Percentiles rank a stretch among this genome's conserved stretches.
Conservation (phyloP, 441 rosid genomes). For the Pelargonium australe region DNA sequence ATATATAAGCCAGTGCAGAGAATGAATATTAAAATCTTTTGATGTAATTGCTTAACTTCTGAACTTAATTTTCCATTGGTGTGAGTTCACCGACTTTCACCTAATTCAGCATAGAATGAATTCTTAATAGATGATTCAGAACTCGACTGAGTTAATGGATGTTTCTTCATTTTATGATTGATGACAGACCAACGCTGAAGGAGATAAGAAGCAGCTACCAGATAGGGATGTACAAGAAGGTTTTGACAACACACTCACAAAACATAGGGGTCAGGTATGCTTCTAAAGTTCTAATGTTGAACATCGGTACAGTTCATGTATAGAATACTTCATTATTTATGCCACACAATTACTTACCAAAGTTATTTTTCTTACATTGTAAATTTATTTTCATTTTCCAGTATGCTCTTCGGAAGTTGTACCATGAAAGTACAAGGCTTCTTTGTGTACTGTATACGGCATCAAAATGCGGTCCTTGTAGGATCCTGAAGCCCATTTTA, state of each 20-base stretch:
- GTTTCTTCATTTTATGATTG: neutral
- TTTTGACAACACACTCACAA: neutral
- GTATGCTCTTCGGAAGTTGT: constrained; percentile 8
- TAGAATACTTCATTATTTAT: neutral
- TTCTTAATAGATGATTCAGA: neutral
- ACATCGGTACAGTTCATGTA: neutral
- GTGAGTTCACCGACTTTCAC: neutral
- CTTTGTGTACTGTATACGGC: constrained; percentile 7
- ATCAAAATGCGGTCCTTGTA: constrained; percentile 6
- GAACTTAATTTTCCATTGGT: neutral
- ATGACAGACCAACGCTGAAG: neutral
- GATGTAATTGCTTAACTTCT: neutral
- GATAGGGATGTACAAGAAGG: neutral
- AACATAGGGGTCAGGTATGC: constrained; percentile 4
- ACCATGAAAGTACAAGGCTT: constrained; percentile 6
- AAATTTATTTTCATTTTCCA: neutral
- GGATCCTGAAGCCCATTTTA: constrained; percentile 6
- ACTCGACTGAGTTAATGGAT: neutral
- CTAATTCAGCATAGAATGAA: neutral
- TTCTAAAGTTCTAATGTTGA: neutral
- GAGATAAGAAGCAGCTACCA: neutral
- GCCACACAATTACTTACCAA: neutral
- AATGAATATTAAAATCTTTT: neutral
- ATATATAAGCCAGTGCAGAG: neutral
- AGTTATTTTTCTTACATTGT: neutral